These are phyloP conservation scores for Bryopsis sp. DNA, from an alignment of 139 green algal genomes.

Conservation along the genomic window DNA sequence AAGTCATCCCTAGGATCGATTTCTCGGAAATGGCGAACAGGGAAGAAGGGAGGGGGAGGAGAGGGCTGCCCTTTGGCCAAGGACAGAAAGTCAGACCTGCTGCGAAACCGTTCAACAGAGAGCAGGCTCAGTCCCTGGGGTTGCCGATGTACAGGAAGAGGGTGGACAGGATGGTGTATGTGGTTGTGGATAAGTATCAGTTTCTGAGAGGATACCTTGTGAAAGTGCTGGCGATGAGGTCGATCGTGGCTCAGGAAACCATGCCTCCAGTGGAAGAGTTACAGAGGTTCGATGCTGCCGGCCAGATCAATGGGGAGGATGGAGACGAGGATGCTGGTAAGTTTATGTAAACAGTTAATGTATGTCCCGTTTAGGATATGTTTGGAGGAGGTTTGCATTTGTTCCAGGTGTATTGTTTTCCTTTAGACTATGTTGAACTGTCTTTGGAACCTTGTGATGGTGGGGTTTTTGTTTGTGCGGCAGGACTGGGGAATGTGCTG, in stretches of 20 bases:
- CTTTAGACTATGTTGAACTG: too few species aligned
- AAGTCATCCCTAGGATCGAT: constrained; percentile 23
- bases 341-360: neutral
- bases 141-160: constrained; percentile 34
- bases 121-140: constrained; percentile 37
- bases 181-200: constrained; percentile 28
- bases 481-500: neutral
- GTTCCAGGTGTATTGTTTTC: too few species aligned
- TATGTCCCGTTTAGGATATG: too few species aligned
- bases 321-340: neutral
- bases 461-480: too few species aligned
- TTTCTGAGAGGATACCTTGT: constrained; percentile 82
- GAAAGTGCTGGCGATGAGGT: constrained; percentile 60
- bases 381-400: too few species aligned
- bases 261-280: constrained; percentile 85
- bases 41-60: constrained; percentile 22
- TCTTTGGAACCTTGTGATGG: too few species aligned
- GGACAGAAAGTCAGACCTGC: constrained; percentile 45
- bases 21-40: constrained; percentile 3
- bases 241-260: constrained; percentile 42
- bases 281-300: constrained; percentile 63
- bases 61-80: constrained; percentile 46
- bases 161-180: constrained; percentile 22
- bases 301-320: neutral
- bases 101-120: constrained; percentile 47